Percentiles rank a stretch among this genome's conserved stretches.
Evolutionary conservation across 257 asterid species (phyloP).

Genomic region (Nicotiana noctiflora): DNA sequence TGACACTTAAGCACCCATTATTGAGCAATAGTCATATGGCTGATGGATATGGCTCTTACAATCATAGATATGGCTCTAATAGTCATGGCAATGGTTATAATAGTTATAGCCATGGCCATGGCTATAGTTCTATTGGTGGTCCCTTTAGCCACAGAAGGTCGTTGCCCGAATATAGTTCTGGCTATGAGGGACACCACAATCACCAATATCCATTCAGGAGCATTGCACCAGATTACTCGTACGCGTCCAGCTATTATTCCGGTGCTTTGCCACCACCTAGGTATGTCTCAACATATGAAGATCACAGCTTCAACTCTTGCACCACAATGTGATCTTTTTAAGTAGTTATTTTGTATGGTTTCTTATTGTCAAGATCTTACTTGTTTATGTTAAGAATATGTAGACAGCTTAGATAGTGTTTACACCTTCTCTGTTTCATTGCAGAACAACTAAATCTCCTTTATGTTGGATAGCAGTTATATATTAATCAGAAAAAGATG

Average conservation of each 20-base stretch:
- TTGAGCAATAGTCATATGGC: background rate
- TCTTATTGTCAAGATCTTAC: background rate
- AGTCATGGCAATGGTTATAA: background rate
- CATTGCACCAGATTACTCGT: background rate
- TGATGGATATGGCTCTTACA: background rate
- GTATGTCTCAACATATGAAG: conserved; percentile 2
- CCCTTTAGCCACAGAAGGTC: conserved; percentile 14
- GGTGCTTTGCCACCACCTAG: conserved; percentile 1
- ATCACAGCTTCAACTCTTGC: background rate
- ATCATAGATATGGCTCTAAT: background rate
- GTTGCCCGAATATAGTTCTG: conserved; percentile 5
- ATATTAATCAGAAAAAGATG: too few species aligned
- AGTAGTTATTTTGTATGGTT: background rate
- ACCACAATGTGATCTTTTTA: background rate
- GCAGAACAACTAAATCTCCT: background rate
- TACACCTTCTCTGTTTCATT: background rate
- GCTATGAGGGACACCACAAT: background rate
- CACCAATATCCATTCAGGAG: conserved; percentile 1
- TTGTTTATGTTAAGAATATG: background rate
- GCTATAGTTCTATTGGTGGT: conserved; percentile 6
- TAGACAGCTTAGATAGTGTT: background rate
- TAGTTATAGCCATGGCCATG: background rate
- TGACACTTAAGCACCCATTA: conserved; percentile 37
- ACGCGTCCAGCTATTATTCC: background rate
- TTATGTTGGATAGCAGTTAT: too few species aligned